phyloP scores from a whole-genome alignment of 2,329 filamentous ascomycete species.

The Fusarium tjaetaba region DNA sequence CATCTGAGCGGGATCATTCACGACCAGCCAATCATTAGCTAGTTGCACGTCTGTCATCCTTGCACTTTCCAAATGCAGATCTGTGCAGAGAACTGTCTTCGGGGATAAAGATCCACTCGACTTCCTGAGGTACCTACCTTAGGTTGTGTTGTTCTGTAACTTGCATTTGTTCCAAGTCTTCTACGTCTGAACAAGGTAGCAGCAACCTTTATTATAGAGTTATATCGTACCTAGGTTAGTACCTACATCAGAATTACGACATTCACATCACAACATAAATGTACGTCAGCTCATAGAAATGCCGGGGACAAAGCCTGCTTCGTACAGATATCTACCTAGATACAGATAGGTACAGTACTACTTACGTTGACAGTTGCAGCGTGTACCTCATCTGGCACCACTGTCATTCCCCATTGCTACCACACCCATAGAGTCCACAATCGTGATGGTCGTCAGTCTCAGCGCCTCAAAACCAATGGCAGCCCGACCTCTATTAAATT shows the following conservation, averaged over 20 bases:
- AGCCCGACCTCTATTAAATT: constrained; percentile 27
- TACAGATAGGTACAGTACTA: constrained; percentile 1
- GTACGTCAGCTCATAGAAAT: background rate
- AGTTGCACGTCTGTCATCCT: constrained; percentile 20
- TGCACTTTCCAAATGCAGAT: constrained; percentile 26
- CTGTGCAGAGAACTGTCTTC: constrained; percentile 22
- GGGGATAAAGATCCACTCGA: constrained; percentile 10
- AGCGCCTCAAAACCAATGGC: constrained; percentile 24
- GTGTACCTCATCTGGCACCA: constrained; percentile 22
- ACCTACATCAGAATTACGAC: background rate
- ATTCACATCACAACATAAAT: background rate
- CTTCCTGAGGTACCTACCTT: background rate
- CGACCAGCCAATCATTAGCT: constrained; percentile 36
- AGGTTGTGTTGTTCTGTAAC: background rate
- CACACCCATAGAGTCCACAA: constrained; percentile 28
- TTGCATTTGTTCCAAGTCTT: background rate
- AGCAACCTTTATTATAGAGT: background rate
- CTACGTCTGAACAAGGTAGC: background rate
- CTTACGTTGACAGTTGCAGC: constrained; percentile 22
- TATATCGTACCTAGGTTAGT: background rate
- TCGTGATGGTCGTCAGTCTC: constrained; percentile 24
- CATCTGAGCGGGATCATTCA: constrained; percentile 19
- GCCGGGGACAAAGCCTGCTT: background rate
- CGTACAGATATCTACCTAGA: background rate
- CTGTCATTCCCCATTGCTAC: constrained; percentile 15